phyloP scores from a whole-genome alignment of 1,284 basidiomycete genomes.

The Cryptococcus deneoformans region DNA sequence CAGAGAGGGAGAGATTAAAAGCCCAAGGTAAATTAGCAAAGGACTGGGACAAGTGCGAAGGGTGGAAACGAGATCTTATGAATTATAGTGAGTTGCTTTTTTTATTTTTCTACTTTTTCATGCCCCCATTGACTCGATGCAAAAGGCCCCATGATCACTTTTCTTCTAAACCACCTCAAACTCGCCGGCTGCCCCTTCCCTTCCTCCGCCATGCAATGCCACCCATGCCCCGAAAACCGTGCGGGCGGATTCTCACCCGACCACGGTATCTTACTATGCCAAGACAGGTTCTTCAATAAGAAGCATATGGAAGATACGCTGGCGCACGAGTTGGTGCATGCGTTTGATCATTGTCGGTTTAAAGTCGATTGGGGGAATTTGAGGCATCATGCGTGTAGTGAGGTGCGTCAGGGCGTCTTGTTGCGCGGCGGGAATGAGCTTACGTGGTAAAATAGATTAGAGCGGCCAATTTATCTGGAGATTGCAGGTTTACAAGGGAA shows the following conservation, averaged over 20 bases:
- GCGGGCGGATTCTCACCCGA: constrained; percentile 80
- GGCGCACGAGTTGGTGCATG: constrained; percentile 92
- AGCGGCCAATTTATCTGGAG: constrained; percentile 88
- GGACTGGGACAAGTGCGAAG: constrained; percentile 53
- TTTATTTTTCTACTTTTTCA: no score
- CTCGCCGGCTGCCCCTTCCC: constrained; percentile 65
- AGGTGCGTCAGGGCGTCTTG: constrained; percentile 59
- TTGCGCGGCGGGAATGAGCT: not conserved
- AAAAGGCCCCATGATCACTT: constrained; percentile 75
- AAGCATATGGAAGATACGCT: constrained; percentile 90
- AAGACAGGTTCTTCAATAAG: constrained; percentile 75
- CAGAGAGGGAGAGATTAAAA: constrained; percentile 23
- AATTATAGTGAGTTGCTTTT: constrained; percentile 43
- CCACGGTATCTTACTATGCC: constrained; percentile 75
- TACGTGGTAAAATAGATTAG: constrained; percentile 65
- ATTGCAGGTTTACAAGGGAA: constrained; percentile 81
- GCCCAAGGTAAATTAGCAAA: constrained; percentile 34
- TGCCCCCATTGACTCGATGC: not conserved
- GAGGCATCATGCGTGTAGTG: constrained; percentile 91
- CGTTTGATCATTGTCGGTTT: constrained; percentile 93
- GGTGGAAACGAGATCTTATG: constrained; percentile 52
- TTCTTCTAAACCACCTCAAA: constrained; percentile 80
- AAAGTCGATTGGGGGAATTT: constrained; percentile 91
- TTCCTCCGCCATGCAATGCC: constrained; percentile 70
- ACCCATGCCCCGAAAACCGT: constrained; percentile 68